Base-by-base conservation (phyloP, 2,329 filamentous ascomycete species). In the Blastomyces emzantsi region DNA sequence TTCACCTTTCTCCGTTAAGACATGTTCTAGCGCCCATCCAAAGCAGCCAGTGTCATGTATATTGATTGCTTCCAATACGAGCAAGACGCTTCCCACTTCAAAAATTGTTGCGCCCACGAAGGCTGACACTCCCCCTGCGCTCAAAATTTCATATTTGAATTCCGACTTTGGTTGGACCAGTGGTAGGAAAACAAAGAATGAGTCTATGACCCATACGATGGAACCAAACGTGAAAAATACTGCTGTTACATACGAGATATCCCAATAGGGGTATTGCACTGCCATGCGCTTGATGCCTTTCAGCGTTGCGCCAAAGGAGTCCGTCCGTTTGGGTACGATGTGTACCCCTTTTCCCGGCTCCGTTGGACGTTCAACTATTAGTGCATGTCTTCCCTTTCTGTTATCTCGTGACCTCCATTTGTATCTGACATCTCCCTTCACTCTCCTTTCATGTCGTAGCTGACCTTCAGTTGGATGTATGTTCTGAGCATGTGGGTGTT, bases 41-140 rank as follows among this genome's bases (percentile, higher is more conserved):
- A 89, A 89, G 71, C 87, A 90, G 15, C 82, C 84, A 0, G 81
- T 76, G 15, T 82, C 77, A 68, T 88, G 85, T 69, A 86, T 84
- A 70, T 90, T 90, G n/a, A 88, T 78, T 3, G 87, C 87, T 72
- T 90, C 87, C 1, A 88, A 75, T 73, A 89, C 78, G 33, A 89
- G 77, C 1, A 89, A 73, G 1, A 89, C 70, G 45, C 83, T 85
- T 0, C 86, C 87, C 3, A 87, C 62, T 67, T 87, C 85, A 70
- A 90, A 89, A 7, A 89, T 75, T 0, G 85, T 87, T 0, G 86
- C 86, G 3, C 87, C 87, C n/a, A 89, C 79, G 68, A 88, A 85
- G 0, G 84, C 85, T 0, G 83, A 85, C 28, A 87, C 79, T 1
- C 86, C 87, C 3, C 84, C 86, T 0, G 78, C 87, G 66, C 77